These are phyloP conservation scores for Penstemon eatonii DNA, from an alignment of 257 asterid genomes.

Conservation along the genomic window DNA sequence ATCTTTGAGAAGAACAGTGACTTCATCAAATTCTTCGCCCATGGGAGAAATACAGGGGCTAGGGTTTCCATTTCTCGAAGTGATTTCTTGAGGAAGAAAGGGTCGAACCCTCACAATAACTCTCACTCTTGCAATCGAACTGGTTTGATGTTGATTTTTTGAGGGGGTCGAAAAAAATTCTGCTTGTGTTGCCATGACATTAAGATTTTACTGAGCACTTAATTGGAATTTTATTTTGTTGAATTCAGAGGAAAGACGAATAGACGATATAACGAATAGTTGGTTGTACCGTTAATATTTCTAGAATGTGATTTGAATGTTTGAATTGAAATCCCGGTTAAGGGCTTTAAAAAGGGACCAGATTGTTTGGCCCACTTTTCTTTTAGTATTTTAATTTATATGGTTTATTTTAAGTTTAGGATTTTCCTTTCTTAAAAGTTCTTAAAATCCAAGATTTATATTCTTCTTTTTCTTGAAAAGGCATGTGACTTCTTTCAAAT, in stretches of 20 bases:
- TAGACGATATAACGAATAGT: not conserved
- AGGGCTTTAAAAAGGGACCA: no score
- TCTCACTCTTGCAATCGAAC: slow-evolving; percentile 57
- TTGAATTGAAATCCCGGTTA: slow-evolving; percentile 32
- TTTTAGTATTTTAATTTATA: no score
- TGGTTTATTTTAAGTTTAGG: no score
- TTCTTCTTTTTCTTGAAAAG: no score
- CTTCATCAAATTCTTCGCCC: slow-evolving; percentile 47
- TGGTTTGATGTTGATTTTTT: slow-evolving; percentile 34
- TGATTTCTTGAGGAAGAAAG: slow-evolving; percentile 63
- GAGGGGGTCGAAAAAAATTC: slow-evolving; percentile 42
- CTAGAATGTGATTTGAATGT: slow-evolving; percentile 27
- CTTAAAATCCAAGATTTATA: no score
- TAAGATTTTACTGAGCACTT: slow-evolving; percentile 7
- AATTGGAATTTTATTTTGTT: slow-evolving; percentile 23
- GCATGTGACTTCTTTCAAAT: no score
- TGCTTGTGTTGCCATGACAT: slow-evolving; percentile 28
- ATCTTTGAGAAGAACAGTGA: slow-evolving; percentile 71
- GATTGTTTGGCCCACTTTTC: no score
- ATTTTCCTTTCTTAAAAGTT: no score
- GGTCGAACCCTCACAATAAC: slow-evolving; percentile 78
- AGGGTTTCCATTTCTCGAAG: slow-evolving; percentile 40
- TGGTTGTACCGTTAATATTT: not conserved
- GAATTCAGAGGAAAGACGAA: not conserved
- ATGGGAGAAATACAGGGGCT: slow-evolving; percentile 54